Evolutionary conservation across 768 basidiomycete species (phyloP), one percentile per base, ranked within the genome.

Genomic region (Kwoniella bestiolae): DNA sequence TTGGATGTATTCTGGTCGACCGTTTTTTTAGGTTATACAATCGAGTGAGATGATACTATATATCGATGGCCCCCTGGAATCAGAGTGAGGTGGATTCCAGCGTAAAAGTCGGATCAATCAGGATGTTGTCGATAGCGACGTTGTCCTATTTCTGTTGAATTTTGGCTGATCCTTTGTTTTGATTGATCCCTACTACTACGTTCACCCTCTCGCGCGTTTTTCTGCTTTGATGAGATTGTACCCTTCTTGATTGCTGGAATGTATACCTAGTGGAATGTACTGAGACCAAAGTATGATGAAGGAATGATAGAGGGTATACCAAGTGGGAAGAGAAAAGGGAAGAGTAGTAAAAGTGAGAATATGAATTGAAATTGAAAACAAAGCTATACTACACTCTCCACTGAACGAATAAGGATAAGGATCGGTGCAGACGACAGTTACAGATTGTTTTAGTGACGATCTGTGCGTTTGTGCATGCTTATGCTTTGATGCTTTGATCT

Each of bases 391-490:
- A 35, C 34, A n/a, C n/a, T n/a, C n/a, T n/a, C 34, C 5, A 35
- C 34, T 35, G 34, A 35, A 6, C 18, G 12, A 41, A 11, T 5
- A 41, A 14, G 18, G 28, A 51, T 28, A 55, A 26, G 26, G 52
- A 55, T 55, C 52, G 52, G 52, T 55, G 52, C 34, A 34, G 14
- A 51, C 7, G 8, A 16, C 12, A 28, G 50, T 26, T 8, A 12
- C 9, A 46, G 34, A 14, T 12, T 34, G 58, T 49, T 26, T 53
- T 3, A 59, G 28, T 26, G 29, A 29, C 34, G 63, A 34, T 63
- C 66, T 70, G 28, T 60, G 41, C 55, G 60, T 60, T 18, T 51
- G 38, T 29, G 63, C 53, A 25, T 56, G 45, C 45, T n/a, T 18
- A 6, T n/a, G 49, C 3, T 52, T 38, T 60, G 60, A 23, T 1